Evolutionary conservation across 306 rosid species (phyloP).

Genomic region (Begonia fuchsioides): DNA sequence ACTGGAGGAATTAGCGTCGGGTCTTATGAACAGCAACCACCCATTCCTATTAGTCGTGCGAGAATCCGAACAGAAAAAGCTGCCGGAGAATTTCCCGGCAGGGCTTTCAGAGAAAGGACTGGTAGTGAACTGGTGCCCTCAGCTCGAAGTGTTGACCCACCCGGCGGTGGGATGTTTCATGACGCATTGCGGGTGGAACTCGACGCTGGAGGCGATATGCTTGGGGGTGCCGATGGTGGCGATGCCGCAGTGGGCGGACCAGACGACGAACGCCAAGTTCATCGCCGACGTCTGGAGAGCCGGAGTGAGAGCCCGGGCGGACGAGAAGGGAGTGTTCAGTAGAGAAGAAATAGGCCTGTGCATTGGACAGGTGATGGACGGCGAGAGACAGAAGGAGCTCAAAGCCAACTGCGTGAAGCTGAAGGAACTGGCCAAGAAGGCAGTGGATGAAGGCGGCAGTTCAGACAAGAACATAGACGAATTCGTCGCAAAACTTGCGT

Average conservation of each 20-base stretch:
- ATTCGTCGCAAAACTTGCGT: neutral
- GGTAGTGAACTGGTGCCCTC: slow-evolving; percentile 7
- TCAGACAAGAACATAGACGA: slow-evolving; percentile 9
- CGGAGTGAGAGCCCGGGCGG: slow-evolving; percentile 3
- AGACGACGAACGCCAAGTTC: slow-evolving; percentile 9
- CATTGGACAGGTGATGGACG: slow-evolving; percentile 9
- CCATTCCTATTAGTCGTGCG: slow-evolving; percentile 12
- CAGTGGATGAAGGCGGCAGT: slow-evolving; percentile 8
- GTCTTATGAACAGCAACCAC: neutral
- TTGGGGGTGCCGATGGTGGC: slow-evolving; percentile 11
- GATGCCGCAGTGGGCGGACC: slow-evolving; percentile 13
- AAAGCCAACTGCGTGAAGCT: slow-evolving; percentile 3
- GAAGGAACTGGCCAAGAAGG: slow-evolving; percentile 9
- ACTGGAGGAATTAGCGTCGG: slow-evolving; percentile 5
- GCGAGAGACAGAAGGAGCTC: slow-evolving; percentile 6
- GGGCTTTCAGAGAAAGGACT: neutral
- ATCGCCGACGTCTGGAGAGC: slow-evolving; percentile 10
- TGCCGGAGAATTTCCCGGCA: slow-evolving; percentile 3
- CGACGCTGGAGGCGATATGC: slow-evolving; percentile 9
- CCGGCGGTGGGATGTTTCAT: slow-evolving; percentile 4
- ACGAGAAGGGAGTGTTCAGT: slow-evolving; percentile 2
- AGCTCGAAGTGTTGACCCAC: slow-evolving; percentile 9
- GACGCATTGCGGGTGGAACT: slow-evolving; percentile 14
- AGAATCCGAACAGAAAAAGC: slow-evolving; percentile 7
- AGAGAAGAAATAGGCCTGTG: slow-evolving; percentile 6